Base-by-base conservation (phyloP, 495 filamentous ascomycete genomes). In the Xylaria intraflava region DNA sequence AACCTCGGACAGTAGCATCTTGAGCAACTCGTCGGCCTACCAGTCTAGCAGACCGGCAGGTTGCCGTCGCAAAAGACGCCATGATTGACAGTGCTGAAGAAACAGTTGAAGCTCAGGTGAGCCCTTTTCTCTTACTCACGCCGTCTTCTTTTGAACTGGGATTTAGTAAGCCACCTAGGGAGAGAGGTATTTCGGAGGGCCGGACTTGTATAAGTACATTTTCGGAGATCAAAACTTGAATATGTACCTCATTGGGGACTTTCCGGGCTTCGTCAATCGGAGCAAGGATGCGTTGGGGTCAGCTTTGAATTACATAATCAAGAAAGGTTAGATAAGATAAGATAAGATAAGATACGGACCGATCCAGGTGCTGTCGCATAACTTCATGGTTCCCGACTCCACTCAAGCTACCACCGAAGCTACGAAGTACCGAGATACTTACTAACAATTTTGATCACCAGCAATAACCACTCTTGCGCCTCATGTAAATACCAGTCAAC, bases 1-100 rank as follows among this genome's bases (percentile, higher is more conserved):
- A 64, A 82, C 79, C 75, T 77, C 80, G 65, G 51, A 62, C 64
- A 44, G 72, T 64, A 49, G 58, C 75, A 74, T 78, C 75, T 57
- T 72, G 74, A 45, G 72, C 68, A 54, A 78, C 65, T 49, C 71
- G 72, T 38, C 72, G 68, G 49, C 70, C 65, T 26, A 72, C 70
- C 53, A 81, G 66, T 57, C 73, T 67, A 40, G 69, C 66, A 19
- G 80, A 80, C 49, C 76, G 64, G 58, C 73, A 78, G 58, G 78
- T 76, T 53, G 68, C 72, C 44, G 69, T 65, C 59, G 69, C 68
- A 62, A 79, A 67, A 54, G 76, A 79, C 61, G 75, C 78, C 78
- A 81, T 82, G 56, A 62, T 69, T 9, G 36, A 30, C 51, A 55
- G 46, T 55, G 45, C 51, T 29, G 40, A 40, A 36, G 30, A 58